These are phyloP conservation scores for Aspergillus sp. DNA, from an alignment of 2,329 filamentous ascomycete genomes.

Conservation along the genomic window DNA sequence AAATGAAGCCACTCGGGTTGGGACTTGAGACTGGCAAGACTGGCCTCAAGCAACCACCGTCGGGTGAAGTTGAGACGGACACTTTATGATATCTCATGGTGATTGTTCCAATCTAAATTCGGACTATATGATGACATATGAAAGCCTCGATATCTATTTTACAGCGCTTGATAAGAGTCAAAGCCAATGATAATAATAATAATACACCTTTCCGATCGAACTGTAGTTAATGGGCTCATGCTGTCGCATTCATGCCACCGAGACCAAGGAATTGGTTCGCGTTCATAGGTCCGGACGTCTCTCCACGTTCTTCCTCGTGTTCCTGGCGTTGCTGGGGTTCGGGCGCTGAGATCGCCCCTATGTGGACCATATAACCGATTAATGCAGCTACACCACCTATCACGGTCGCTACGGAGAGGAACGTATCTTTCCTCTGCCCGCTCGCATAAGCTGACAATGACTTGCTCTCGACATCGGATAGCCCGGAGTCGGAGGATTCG, in stretches of 20 bases:
- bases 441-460: conserved; percentile 25
- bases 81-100: neutral
- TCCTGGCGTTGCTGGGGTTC: conserved; percentile 16
- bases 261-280: conserved; percentile 19
- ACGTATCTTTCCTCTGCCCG: conserved; percentile 33
- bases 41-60: too few relatives aligned
- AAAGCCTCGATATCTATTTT: neutral
- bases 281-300: conserved; percentile 12
- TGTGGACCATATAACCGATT: conserved; percentile 37
- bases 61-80: too few relatives aligned
- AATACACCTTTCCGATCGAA: neutral
- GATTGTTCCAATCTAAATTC: neutral
- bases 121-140: neutral
- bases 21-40: too few relatives aligned
- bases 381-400: conserved; percentile 35
- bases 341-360: conserved; percentile 25
- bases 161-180: neutral
- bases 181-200: neutral
- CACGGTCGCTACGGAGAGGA: conserved; percentile 36
- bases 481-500: conserved; percentile 24
- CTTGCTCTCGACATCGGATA: conserved; percentile 26
- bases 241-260: neutral
- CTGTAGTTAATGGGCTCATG: neutral
- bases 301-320: neutral
- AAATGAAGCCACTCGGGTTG: too few relatives aligned